Conservation (phyloP, 768 basidiomycete genomes). For the Tylopilus subfusipes region DNA sequence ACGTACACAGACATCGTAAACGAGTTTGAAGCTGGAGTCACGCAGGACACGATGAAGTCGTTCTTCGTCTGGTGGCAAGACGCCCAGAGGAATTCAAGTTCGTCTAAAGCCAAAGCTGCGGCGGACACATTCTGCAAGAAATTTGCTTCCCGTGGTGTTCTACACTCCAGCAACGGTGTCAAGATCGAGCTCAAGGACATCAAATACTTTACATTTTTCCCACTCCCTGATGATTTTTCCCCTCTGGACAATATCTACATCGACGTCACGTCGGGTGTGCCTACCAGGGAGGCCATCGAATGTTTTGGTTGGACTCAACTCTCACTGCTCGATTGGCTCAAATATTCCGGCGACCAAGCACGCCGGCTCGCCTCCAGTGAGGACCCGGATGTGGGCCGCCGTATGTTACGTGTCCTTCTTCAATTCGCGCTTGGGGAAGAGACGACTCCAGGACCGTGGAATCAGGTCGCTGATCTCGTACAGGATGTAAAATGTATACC, state of each 20-base stretch:
- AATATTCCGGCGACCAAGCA: constrained; percentile 44
- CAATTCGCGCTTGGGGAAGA: constrained; percentile 77
- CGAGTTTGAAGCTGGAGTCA: constrained; percentile 11
- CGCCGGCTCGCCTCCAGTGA: neutral
- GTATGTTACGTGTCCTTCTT: constrained; percentile 54
- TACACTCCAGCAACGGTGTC: neutral
- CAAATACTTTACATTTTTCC: constrained; percentile 46
- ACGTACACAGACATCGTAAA: constrained; percentile 3
- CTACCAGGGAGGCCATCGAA: constrained; percentile 32
- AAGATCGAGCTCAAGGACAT: constrained; percentile 52
- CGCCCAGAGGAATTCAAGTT: neutral
- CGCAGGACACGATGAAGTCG: constrained; percentile 1
- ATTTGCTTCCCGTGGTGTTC: constrained; percentile 46
- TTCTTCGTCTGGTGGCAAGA: constrained; percentile 15
- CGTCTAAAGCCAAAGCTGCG: neutral
- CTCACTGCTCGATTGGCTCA: constrained; percentile 66
- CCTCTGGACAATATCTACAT: constrained; percentile 71
- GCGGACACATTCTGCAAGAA: neutral
- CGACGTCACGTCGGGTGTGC: constrained; percentile 54
- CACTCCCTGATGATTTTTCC: constrained; percentile 71
- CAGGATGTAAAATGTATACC: constrained; percentile 60
- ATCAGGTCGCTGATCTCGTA: constrained; percentile 47
- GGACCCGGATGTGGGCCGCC: constrained; percentile 43
- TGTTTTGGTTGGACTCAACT: constrained; percentile 81
- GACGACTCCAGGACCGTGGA: constrained; percentile 51